Evolutionary conservation across 768 basidiomycete species (phyloP), one percentile per base, ranked within the genome.

Genomic region (Paxillus ammoniavirescens): DNA sequence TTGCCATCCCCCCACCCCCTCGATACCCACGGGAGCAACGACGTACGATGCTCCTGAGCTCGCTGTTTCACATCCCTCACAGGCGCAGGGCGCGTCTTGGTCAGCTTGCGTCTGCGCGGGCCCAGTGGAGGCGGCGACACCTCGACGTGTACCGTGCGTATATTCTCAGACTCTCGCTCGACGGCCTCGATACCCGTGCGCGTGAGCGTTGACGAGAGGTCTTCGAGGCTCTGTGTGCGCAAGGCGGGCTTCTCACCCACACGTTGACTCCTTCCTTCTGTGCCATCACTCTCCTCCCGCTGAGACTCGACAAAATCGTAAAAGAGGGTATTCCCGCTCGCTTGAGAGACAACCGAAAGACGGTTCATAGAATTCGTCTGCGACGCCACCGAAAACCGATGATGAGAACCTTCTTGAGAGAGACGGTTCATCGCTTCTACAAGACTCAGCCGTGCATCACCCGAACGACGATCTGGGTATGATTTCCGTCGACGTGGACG

Each of bases 311-410:
- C 44, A 14, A 49, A 13, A 15, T 68, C 67, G 21, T 56, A 68
- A 46, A 69, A 68, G 18, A 62, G 51, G 2, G 67, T 70, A 23
- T 64, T 59, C 0, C 66, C 66, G 14, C 66, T 68, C 15, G 57
- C 49, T 28, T 61, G 56, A 15, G 68, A 70, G 0, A 50, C 44
- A 2, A 59, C 36, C 0, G 66, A 68, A 44, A 70, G 58, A 1
- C 66, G 61, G 14, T 63, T 64, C 33, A 31, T 23, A 2, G 12
- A 45, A 8, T 61, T 55, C 0, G 35, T 10, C 21, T 55, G 61
- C 14, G 59, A 55, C 14, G 35, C 28, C 8, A 26, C 42, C 1
- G 62, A 45, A n/a, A 31, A 30, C 23, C 43, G 28, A n/a, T 31
- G 7, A 26, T 5, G 10, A 35, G 35, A 5, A 5, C 9, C 35